Conservation (phyloP, 192 early-diverging fungal species). For the Gonapodya prolifera region DNA sequence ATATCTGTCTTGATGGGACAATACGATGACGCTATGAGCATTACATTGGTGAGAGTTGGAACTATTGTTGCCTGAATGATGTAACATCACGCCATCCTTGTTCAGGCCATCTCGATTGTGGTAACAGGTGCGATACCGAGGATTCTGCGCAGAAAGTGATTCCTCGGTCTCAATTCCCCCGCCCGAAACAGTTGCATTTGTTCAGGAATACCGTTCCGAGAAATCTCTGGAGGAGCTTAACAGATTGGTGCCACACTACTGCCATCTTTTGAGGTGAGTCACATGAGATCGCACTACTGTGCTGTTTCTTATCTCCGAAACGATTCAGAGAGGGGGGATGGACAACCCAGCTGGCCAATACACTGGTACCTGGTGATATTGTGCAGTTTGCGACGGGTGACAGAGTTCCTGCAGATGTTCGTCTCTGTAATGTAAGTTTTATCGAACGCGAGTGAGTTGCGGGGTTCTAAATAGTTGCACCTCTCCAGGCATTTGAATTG, state of each 20-base stretch:
- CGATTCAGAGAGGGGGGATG: slow-evolving; percentile 50
- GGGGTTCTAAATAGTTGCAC: background rate
- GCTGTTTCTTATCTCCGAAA: background rate
- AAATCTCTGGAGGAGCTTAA: slow-evolving; percentile 74
- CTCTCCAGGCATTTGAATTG: slow-evolving; percentile 48
- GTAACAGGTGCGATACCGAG: slow-evolving; percentile 36
- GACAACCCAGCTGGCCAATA: slow-evolving; percentile 53
- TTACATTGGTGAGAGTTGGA: slow-evolving; percentile 47
- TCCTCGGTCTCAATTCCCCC: background rate
- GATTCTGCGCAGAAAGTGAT: background rate
- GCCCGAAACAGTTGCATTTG: slow-evolving; percentile 55
- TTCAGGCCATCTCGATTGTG: slow-evolving; percentile 60
- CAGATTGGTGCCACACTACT: slow-evolving; percentile 73
- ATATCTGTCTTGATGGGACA: slow-evolving; percentile 65
- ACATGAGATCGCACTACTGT: too few species aligned
- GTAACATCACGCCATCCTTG: slow-evolving; percentile 40
- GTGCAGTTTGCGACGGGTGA: slow-evolving; percentile 78
- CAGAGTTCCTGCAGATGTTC: slow-evolving; percentile 85
- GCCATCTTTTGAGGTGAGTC: slow-evolving; percentile 60
- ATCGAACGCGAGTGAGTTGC: background rate
- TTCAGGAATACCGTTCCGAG: slow-evolving; percentile 78
- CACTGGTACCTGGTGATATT: slow-evolving; percentile 87
- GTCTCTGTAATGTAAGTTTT: slow-evolving; percentile 45
- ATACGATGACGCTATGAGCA: slow-evolving; percentile 70
- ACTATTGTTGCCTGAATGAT: background rate